Conservation (phyloP, 129 eudicot genomes). For the Flaveria bidentis region DNA sequence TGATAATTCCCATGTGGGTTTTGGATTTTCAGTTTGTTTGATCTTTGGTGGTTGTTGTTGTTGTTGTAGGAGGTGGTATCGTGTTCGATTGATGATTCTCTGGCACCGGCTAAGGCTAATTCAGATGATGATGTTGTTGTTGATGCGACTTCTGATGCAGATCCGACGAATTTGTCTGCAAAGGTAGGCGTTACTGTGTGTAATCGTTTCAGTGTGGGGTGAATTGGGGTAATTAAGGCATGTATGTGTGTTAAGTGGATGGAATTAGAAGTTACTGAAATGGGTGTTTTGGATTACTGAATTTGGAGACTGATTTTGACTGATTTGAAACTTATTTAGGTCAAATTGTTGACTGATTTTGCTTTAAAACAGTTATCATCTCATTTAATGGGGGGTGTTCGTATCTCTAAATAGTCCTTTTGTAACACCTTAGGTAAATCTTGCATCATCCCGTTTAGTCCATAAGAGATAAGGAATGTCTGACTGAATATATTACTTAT, state of each 20-base stretch:
- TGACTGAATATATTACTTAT: too few relatives aligned
- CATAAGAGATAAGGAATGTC: too few relatives aligned
- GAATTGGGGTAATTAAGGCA: not conserved
- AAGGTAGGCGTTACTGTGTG: constrained; percentile 14
- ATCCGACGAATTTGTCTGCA: constrained; percentile 24
- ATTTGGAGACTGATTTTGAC: too few relatives aligned
- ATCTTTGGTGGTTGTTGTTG: not conserved
- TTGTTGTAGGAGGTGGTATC: constrained; percentile 25
- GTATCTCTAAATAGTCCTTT: too few relatives aligned
- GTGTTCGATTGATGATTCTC: constrained; percentile 10
- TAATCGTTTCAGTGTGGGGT: not conserved
- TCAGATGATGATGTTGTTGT: not conserved
- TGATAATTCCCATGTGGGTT: not conserved
- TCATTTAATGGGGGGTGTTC: not conserved
- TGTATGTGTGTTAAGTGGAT: not conserved
- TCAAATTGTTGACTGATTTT: not conserved
- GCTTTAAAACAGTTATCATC: not conserved
- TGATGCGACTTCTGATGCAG: not conserved
- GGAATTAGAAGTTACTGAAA: not conserved
- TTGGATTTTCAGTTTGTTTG: too few relatives aligned
- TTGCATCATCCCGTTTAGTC: too few relatives aligned
- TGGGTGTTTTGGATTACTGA: not conserved
- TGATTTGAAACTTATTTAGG: not conserved
- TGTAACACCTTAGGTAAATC: too few relatives aligned
- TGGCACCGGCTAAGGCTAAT: not conserved